Evolutionary conservation across 1,284 basidiomycete genomes (phyloP).

Genomic region (Heliocybe sulcata): DNA sequence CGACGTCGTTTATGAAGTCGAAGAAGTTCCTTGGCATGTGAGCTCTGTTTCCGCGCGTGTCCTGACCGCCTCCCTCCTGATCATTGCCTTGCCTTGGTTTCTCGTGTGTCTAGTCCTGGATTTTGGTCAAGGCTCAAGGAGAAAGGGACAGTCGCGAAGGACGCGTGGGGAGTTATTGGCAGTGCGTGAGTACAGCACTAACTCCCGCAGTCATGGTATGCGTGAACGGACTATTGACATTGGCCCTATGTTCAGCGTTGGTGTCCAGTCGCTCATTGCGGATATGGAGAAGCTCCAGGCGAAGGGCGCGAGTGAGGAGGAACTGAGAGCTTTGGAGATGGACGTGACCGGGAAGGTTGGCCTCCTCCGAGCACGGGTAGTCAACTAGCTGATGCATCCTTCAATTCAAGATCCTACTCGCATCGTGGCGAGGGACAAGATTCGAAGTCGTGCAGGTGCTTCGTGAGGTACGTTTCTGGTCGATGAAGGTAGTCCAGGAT

Average conservation of each 20-base stretch:
- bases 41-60: no score
- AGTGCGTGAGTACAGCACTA: constrained; percentile 74
- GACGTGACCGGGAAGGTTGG: constrained; percentile 87
- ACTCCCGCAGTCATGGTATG: constrained; percentile 5
- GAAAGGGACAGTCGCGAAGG: constrained; percentile 88
- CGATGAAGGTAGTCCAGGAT: neutral
- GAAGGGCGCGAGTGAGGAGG: constrained; percentile 82
- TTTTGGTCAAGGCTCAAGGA: constrained; percentile 96
- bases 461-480: constrained; percentile 32
- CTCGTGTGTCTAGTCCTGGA: constrained; percentile 54
- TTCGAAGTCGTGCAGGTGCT: constrained; percentile 87
- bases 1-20: constrained; percentile 87
- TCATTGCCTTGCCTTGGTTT: neutral
- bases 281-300: constrained; percentile 91
- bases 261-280: constrained; percentile 59
- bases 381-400: neutral
- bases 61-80: neutral
- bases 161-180: constrained; percentile 90
- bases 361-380: neutral
- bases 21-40: constrained; percentile 87
- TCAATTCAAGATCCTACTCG: constrained; percentile 64
- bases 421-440: constrained; percentile 92
- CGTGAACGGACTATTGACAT: constrained; percentile 6
- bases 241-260: constrained; percentile 35
- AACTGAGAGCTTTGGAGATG: constrained; percentile 83